phyloP scores from a whole-genome alignment of 805 yeast species.

The Diddensiella caesifluorescens region DNA sequence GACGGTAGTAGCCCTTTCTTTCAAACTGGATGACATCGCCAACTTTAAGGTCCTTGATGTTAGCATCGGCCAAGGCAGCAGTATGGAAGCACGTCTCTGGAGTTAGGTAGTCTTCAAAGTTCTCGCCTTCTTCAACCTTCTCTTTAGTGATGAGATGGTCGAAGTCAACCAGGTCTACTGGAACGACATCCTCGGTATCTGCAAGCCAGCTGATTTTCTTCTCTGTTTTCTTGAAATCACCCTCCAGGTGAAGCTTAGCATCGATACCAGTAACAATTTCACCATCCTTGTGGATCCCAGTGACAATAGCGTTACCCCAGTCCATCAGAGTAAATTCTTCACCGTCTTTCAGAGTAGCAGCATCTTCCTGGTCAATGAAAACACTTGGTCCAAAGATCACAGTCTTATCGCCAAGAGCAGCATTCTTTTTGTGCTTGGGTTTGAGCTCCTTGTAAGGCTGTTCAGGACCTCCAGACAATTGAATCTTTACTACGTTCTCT shows the following conservation, averaged over 20 bases:
- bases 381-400: slow-evolving; percentile 61
- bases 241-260: slow-evolving; percentile 82
- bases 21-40: slow-evolving; percentile 93
- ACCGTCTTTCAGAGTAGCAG: slow-evolving; percentile 63
- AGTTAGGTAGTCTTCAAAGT: slow-evolving; percentile 86
- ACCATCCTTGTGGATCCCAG: slow-evolving; percentile 58
- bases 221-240: slow-evolving; percentile 95
- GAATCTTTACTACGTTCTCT: slow-evolving; percentile 63
- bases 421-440: slow-evolving; percentile 93
- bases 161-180: slow-evolving; percentile 80
- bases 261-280: slow-evolving; percentile 54
- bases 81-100: slow-evolving; percentile 81
- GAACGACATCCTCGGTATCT: slow-evolving; percentile 62
- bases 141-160: slow-evolving; percentile 95
- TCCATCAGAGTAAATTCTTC: slow-evolving; percentile 98
- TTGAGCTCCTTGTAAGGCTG: slow-evolving; percentile 59
- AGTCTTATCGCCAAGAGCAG: slow-evolving; percentile 80
- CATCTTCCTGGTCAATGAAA: slow-evolving; percentile 83
- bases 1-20: slow-evolving; percentile 92
- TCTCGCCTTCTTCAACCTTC: slow-evolving; percentile 89
- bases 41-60: slow-evolving; percentile 66
- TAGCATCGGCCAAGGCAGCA: slow-evolving; percentile 72
- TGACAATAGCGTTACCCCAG: slow-evolving; percentile 92
- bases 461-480: slow-evolving; percentile 51
- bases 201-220: slow-evolving; percentile 96